phyloP scores from a whole-genome alignment of 441 rosid genomes.

The Populus hybrid region DNA sequence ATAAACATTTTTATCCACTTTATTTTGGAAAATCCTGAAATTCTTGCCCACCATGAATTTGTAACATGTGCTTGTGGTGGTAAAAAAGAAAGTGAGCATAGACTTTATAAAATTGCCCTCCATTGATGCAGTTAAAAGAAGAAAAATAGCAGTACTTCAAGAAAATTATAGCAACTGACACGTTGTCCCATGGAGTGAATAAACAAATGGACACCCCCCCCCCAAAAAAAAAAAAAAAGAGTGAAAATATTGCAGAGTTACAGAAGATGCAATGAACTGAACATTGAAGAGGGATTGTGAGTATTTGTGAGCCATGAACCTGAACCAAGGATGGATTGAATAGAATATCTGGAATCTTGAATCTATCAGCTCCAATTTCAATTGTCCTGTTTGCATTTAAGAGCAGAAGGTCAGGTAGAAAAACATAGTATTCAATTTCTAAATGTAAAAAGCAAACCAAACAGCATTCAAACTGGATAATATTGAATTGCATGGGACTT shows the following conservation, averaged over 20 bases:
- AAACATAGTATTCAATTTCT: not conserved
- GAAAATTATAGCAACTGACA: not conserved
- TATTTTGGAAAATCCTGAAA: too few species aligned
- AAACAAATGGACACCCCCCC: not conserved
- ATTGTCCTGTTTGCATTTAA: slow-evolving; percentile 56
- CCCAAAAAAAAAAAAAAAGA: too few species aligned
- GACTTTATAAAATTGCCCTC: too few species aligned
- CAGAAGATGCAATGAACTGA: not conserved
- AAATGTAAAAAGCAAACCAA: not conserved
- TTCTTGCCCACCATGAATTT: too few species aligned
- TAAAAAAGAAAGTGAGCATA: too few species aligned
- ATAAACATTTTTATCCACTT: too few species aligned
- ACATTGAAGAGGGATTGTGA: not conserved
- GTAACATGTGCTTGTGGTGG: too few species aligned
- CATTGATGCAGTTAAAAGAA: too few species aligned
- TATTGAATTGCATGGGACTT: slow-evolving; percentile 32
- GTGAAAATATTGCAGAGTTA: not conserved
- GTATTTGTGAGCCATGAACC: slow-evolving; percentile 40
- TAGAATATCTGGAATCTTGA: slow-evolving; percentile 94
- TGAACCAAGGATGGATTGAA: slow-evolving; percentile 86
- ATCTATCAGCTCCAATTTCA: slow-evolving; percentile 97
- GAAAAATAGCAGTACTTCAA: not conserved
- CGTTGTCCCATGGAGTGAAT: not conserved
- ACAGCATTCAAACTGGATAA: slow-evolving; percentile 6
- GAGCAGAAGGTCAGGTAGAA: not conserved